Conservation (phyloP, 495 filamentous ascomycete genomes). For the Penicillium malachiteum region DNA sequence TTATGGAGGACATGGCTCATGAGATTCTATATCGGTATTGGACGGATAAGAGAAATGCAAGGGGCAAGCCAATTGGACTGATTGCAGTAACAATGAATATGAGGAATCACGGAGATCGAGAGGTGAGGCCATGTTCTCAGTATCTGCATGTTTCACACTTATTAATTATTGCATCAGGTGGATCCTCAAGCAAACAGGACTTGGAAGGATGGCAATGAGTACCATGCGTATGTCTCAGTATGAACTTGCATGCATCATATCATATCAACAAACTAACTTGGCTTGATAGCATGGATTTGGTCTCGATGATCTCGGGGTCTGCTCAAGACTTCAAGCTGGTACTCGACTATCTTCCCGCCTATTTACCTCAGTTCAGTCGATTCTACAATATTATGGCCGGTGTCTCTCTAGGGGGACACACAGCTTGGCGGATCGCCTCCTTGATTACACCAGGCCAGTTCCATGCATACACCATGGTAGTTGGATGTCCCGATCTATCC, state of each 20-base stretch:
- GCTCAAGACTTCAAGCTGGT: constrained; percentile 5
- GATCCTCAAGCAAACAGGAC: constrained; percentile 2
- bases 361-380: not conserved
- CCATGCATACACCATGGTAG: not conserved
- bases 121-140: not conserved
- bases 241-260: not conserved
- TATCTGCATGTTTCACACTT: not conserved
- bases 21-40: constrained; percentile 5
- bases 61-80: not conserved
- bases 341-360: constrained; percentile 2
- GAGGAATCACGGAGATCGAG: constrained; percentile 7
- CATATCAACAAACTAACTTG: not conserved
- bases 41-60: not conserved
- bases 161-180: not conserved
- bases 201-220: constrained; percentile 6
- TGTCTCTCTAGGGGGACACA: constrained; percentile 1
- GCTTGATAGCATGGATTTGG: constrained; percentile 1
- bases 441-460: constrained; percentile 1
- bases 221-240: constrained; percentile 1
- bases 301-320: constrained; percentile 4
- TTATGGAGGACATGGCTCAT: constrained; percentile 6
- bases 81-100: constrained; percentile 8
- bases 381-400: constrained; percentile 4
- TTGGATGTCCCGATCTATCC: not conserved
- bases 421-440: constrained; percentile 3